Evolutionary conservation across 1,284 basidiomycete genomes (phyloP), one percentile per base, ranked within the genome.

Genomic region (Ganoderma lucidum): DNA sequence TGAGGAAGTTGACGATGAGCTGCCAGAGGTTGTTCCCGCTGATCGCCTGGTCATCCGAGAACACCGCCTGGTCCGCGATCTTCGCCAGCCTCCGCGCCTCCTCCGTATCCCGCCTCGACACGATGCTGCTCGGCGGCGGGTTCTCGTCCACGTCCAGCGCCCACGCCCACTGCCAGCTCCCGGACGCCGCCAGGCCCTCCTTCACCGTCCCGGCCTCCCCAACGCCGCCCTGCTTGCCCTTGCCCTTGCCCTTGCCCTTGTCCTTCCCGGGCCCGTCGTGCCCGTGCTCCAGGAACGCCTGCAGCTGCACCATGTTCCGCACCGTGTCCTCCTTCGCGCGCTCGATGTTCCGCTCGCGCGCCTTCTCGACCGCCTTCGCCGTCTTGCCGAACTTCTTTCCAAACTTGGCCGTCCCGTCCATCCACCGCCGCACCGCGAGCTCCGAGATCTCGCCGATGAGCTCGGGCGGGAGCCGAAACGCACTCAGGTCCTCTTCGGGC

Each of bases 61-160:
- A 72, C 59, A 89, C 81, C 23, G 86, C 83, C 75, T 87, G 84
- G 76, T 94, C 93, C 14, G 93, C 93, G 60, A 93, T 84, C 66
- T 84, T 85, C 32, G 92, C 92, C 48, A 95, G 82, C 75, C 85
- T 81, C 32, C 89, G 82, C 23, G 93, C 93, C 80, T 95, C 93
- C 53, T 84, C 83, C 2, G 93, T 94, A 75, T 95, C 94, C 63
- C 93, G 81, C 67, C 94, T 82, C 41, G 92, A 89, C 41, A 92
- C 91, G 73, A 96, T 93, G 71, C 93, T 94, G 74, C 91, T 93
- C 4, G 94, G 90, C 9, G 94, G 94, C 6, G 94, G 94, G 37
- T 83, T 83, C 79, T 96, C 94, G 64, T 89, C 84, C n/a, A 81
- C 85, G 73, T 93, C 90, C 66, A 94, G 78, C 28, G 88, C 90